These are phyloP conservation scores for Bruguiera hainesii DNA, from an alignment of 441 rosid genomes.

Conservation along the genomic window DNA sequence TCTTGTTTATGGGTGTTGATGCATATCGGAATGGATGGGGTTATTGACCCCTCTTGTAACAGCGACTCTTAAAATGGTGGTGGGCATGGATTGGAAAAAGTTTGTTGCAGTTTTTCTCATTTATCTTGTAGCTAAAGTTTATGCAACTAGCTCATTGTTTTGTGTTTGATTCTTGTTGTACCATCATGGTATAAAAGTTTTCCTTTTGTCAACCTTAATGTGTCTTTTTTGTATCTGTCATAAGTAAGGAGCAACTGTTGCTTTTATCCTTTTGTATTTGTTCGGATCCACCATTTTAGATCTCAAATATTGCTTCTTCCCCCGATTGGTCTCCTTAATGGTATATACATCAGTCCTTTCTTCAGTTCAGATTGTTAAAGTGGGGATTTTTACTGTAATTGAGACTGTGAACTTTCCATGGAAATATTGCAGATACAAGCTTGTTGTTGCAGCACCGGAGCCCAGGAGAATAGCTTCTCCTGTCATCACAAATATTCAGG, in stretches of 20 bases:
- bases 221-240: too few species aligned
- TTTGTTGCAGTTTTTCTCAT: too few species aligned
- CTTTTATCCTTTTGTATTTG: not conserved
- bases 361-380: slow-evolving; percentile 15
- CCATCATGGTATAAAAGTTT: too few species aligned
- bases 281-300: not conserved
- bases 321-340: not conserved
- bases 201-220: too few species aligned
- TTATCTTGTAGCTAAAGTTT: too few species aligned
- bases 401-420: slow-evolving; percentile 12
- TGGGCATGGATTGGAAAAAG: too few species aligned
- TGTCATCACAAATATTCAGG: slow-evolving; percentile 83
- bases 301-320: not conserved
- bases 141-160: too few species aligned
- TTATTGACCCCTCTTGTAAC: too few species aligned
- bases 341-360: not conserved
- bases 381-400: not conserved
- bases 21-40: too few species aligned
- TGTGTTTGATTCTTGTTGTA: too few species aligned
- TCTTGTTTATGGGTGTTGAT: too few species aligned
- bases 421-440: slow-evolving; percentile 61
- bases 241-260: not conserved
- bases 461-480: slow-evolving; percentile 87
- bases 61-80: too few species aligned
- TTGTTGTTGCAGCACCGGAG: slow-evolving; percentile 75